Evolutionary conservation across 257 asterid species (phyloP), one percentile per base, ranked within the genome.

Genomic region (Solanum ossicruentum): DNA sequence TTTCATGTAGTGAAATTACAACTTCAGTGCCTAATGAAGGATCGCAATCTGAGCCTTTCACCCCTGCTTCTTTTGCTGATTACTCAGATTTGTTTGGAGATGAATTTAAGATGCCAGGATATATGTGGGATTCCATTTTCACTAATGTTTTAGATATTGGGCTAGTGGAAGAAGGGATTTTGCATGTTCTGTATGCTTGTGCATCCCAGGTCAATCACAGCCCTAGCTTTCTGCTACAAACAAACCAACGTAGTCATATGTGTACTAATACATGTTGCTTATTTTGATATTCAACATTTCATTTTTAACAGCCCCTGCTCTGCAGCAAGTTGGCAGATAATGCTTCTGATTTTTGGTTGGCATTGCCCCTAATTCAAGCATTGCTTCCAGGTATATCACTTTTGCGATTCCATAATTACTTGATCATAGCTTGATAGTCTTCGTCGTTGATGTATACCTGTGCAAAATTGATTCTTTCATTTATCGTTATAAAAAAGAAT

Each of bases 161-260:
- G 58, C 87, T 91, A 32, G 93, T 92, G 51, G 99, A 97, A 92
- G 99, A 97, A 91, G 99, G 98, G 84, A 87, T 97, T 73, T 84
- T 97, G 88, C 99, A 97, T 90, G 91, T 97, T 86, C 95, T 97
- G 73, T 97, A 93, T 88, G 99, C 97, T 86, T 95, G 93, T 91
- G 94, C 98, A 70, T 93, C 98, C 87, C 98, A 93, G 99, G 99
- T 96, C 84, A 79, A 94, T 90, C 83, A 57, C 86, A 86, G 8
- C 80, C 84, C 72, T 84, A 83, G 56, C 82, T 85, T 23, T 69
- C 66, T 23, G 55, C 73, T 79, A 23, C 51, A 23, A 23, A 51
- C 51, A 51, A 77, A 77, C 45, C 61, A 15, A 10, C 15, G 16
- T 51, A 77, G 60, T 77, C 63, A 51, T 23, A n/a, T 6, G 41